Percentiles rank a stretch among this genome's conserved stretches.
Conservation (phyloP, 768 basidiomycete genomes). For the Termitomyces sp. region DNA sequence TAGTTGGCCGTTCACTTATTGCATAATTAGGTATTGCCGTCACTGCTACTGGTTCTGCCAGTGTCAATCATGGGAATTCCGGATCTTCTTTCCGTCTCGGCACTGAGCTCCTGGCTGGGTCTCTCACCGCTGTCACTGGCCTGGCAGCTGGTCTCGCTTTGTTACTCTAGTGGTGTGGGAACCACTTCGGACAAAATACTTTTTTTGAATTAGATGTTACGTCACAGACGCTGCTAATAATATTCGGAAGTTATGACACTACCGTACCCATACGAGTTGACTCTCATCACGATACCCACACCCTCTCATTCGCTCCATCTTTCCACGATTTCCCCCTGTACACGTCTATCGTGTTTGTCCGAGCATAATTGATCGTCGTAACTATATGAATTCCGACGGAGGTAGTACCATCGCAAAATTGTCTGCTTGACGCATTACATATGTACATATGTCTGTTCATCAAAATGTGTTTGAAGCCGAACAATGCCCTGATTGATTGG, state of each 20-base stretch:
- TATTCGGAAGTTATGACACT: constrained; percentile 6
- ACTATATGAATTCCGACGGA: background rate
- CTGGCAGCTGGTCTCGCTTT: constrained; percentile 14
- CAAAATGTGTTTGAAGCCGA: no score
- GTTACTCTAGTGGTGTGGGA: constrained; percentile 5
- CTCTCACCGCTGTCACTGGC: constrained; percentile 10
- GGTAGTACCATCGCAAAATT: background rate
- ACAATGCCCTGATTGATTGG: background rate
- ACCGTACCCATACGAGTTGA: background rate
- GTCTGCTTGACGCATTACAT: no score
- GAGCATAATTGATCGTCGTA: background rate
- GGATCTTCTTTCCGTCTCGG: constrained; percentile 3
- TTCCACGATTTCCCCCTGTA: background rate
- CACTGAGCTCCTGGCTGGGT: constrained; percentile 6
- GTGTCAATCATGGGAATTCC: constrained; percentile 11
- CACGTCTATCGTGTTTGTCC: background rate
- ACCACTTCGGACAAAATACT: background rate
- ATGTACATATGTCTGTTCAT: no score
- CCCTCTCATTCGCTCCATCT: background rate
- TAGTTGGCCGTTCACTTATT: constrained; percentile 18
- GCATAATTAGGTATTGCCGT: constrained; percentile 21
- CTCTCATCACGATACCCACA: constrained; percentile 9
- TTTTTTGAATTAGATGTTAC: constrained; percentile 6
- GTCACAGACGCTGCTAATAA: constrained; percentile 6
- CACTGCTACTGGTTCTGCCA: constrained; percentile 28